A percentile compares a stretch with the other conserved stretches of the same genome.
Conservation (phyloP, 2,329 filamentous ascomycete species). For the Pseudocercospora eumusae region DNA sequence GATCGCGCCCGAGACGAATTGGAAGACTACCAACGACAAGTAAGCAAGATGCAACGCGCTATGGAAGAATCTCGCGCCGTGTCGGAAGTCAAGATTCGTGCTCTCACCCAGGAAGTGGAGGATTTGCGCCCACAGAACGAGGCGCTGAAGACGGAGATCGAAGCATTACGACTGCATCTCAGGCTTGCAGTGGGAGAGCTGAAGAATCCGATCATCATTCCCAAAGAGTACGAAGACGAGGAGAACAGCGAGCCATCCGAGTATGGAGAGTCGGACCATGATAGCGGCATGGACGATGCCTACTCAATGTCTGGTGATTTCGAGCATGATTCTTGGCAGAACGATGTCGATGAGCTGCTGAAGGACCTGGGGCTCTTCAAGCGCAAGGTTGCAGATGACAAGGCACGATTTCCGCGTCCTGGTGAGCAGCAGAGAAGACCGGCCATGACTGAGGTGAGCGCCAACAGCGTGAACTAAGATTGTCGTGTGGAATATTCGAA, state of each 20-base stretch:
- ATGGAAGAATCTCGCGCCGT: constrained; percentile 95
- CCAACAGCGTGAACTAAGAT: constrained; percentile 8
- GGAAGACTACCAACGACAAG: constrained; percentile 92
- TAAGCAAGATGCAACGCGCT: constrained; percentile 84
- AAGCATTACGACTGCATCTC: constrained; percentile 82
- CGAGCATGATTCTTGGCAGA: constrained; percentile 58
- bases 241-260: constrained; percentile 40
- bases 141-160: constrained; percentile 71
- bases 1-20: constrained; percentile 78
- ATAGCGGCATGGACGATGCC: constrained; percentile 55
- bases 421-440: constrained; percentile 4
- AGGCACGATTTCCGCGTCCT: constrained; percentile 57
- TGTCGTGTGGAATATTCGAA: neutral
- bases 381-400: constrained; percentile 83
- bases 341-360: constrained; percentile 81
- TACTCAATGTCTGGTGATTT: constrained; percentile 51
- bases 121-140: constrained; percentile 53
- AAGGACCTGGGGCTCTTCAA: constrained; percentile 78
- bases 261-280: constrained; percentile 59
- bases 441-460: constrained; percentile 10
- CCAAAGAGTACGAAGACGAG: constrained; percentile 41
- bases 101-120: constrained; percentile 60
- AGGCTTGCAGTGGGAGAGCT: constrained; percentile 81
- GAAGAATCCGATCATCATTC: constrained; percentile 82
- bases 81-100: constrained; percentile 89